These are phyloP conservation scores for Xerocomus amazonicus DNA, from an alignment of 1,284 basidiomycete genomes.

Conservation along the genomic window DNA sequence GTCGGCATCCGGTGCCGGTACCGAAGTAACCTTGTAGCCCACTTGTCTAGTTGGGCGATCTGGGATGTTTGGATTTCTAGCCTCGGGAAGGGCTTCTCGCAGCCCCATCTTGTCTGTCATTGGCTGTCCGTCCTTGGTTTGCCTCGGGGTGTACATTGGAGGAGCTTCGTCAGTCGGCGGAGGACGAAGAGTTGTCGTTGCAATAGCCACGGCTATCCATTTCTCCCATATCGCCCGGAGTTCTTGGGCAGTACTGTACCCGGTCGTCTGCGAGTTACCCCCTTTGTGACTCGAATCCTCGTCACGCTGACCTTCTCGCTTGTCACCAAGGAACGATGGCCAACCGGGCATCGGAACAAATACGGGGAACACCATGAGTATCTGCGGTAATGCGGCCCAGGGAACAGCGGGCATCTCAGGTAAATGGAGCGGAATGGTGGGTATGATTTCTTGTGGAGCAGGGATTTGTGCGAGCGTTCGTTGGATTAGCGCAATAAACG, in stretches of 20 bases:
- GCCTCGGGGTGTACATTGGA: conserved; percentile 65
- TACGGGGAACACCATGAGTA: conserved; percentile 77
- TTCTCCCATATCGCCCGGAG: conserved; percentile 70
- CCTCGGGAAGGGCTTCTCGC: conserved; percentile 14
- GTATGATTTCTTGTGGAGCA: conserved; percentile 52
- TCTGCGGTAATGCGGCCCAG: conserved; percentile 68
- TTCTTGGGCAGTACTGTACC: conserved; percentile 52
- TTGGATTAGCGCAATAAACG: conserved; percentile 70
- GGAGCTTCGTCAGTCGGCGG: conserved; percentile 53
- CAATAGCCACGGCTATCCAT: conserved; percentile 56
- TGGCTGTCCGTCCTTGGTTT: conserved; percentile 27
- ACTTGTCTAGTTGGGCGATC: conserved; percentile 34
- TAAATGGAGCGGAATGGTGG: conserved; percentile 55
- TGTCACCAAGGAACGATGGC: conserved; percentile 57
- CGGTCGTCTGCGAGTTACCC: conserved; percentile 33
- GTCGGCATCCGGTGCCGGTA: conserved; percentile 64
- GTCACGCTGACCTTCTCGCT: conserved; percentile 34
- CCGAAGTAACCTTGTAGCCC: conserved; percentile 48
- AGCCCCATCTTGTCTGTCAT: conserved; percentile 1
- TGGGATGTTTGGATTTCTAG: conserved; percentile 8
- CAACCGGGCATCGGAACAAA: conserved; percentile 69
- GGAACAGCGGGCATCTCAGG: conserved; percentile 52
- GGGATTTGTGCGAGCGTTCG: conserved; percentile 70
- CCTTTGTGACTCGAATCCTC: conserved; percentile 31
- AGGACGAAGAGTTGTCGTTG: conserved; percentile 44